Evolutionary conservation across 352 stramenopile species (phyloP).

Genomic region (Phytophthora pseudosyringae): DNA sequence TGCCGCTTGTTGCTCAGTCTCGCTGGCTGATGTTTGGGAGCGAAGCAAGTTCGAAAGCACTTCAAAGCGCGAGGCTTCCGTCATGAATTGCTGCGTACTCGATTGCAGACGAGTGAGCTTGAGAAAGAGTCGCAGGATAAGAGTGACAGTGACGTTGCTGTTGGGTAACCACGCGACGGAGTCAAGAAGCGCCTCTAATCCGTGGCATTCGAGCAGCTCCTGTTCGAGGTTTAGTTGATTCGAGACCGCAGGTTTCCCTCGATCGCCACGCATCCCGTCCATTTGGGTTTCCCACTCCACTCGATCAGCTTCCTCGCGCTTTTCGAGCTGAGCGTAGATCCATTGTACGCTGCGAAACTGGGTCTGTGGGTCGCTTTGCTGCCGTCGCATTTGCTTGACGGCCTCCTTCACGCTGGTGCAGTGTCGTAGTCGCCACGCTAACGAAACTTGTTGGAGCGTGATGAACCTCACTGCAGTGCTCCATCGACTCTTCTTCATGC

Average conservation of each 20-base stretch:
- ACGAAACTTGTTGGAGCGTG: constrained; percentile 55
- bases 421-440: constrained; percentile 62
- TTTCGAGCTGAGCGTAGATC: constrained; percentile 57
- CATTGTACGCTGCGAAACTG: constrained; percentile 57
- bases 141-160: constrained; percentile 24
- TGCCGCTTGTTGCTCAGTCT: constrained; percentile 5
- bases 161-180: constrained; percentile 32
- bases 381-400: constrained; percentile 43
- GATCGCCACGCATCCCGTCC: constrained; percentile 15
- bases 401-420: constrained; percentile 58
- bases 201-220: constrained; percentile 35
- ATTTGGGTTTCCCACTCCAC: constrained; percentile 29
- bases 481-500: constrained; percentile 62
- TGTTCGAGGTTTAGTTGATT: constrained; percentile 35
- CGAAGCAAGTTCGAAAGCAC: constrained; percentile 35
- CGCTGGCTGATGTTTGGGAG: neutral
- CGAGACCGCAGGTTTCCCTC: constrained; percentile 11
- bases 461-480: constrained; percentile 54
- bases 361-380: constrained; percentile 27
- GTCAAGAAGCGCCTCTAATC: constrained; percentile 39
- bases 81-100: constrained; percentile 36
- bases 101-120: constrained; percentile 35
- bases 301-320: constrained; percentile 26
- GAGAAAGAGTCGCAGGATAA: constrained; percentile 40
- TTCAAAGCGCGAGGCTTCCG: constrained; percentile 28